Base-by-base conservation (phyloP, 441 rosid genomes). In the Capsella rubella region DNA sequence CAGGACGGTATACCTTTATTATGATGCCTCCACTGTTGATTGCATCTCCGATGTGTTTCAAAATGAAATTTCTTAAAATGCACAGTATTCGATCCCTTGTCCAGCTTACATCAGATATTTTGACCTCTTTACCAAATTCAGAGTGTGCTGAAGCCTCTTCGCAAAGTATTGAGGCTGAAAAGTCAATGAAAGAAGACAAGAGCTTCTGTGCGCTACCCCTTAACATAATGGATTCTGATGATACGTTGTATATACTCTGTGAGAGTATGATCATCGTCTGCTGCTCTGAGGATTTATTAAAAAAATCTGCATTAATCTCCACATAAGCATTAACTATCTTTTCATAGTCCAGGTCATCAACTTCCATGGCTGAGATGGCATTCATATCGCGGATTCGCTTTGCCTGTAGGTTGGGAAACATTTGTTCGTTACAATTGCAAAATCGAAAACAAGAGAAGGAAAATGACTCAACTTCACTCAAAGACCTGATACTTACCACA, bases 341-440 rank as follows among this genome's bases (percentile, higher is more conserved):
- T 63, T 93, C 97, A 75, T 88, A 93, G 86, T 96, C 99, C 76
- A 93, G 95, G 69, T 83, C 97, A 64, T 82, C 97, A 69, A 86
- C 79, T 82, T 95, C 98, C 75, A 79, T 64, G 59, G 83, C 82
- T 55, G 97, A 90, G 68, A 87, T 88, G 55, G 96, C 83, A 74
- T 93, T 96, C 84, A 96, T 81, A 70, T 87, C 83, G 27, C 73
- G 68, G 37, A 93, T 42, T 53, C 89, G 84, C 59, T 85, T 81
- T 76, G 95, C 97, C 99, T 96, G 88, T 83, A 87, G 50, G 53
- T 29, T 64, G 76, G 18, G 21, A 52, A 65, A 46, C 76, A 73
- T 80, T 15, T 56, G 62, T 57, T 76, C 18, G 54, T 72, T 43
- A 66, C 53, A 43, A 74, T 52, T 52, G 50, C 27, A 67, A 53